These are phyloP conservation scores for Lithocarpus polystachyus DNA, from an alignment of 306 rosid genomes.

Conservation along the genomic window DNA sequence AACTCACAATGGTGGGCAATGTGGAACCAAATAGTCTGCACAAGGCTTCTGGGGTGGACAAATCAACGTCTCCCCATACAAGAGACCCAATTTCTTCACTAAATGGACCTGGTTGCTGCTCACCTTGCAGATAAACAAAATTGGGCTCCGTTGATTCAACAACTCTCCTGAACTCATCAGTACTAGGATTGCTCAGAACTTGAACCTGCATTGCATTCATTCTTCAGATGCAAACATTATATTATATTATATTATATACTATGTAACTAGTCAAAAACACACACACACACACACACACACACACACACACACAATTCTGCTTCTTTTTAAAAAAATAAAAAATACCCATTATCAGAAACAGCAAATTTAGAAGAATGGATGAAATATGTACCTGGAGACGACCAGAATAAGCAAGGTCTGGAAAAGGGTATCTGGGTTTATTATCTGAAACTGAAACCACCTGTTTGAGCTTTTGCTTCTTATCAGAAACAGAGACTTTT, in stretches of 20 bases:
- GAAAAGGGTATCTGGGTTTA: conserved; percentile 30
- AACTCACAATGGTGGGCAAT: conserved; percentile 46
- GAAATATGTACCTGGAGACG: conserved; percentile 34
- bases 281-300: too few species aligned
- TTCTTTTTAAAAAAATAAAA: not conserved
- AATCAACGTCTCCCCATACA: conserved; percentile 45
- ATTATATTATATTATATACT: too few species aligned
- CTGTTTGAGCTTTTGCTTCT: conserved; percentile 26
- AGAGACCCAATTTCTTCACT: conserved; percentile 42
- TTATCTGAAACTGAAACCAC: conserved; percentile 23
- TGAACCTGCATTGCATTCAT: conserved; percentile 34
- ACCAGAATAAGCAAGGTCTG: conserved; percentile 41
- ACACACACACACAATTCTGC: not conserved
- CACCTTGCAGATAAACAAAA: conserved; percentile 45
- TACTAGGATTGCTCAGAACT: conserved; percentile 35
- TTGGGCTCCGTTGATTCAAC: conserved; percentile 38
- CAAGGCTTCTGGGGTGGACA: conserved; percentile 42
- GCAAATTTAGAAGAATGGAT: not conserved
- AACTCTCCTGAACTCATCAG: conserved; percentile 34
- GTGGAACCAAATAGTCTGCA: conserved; percentile 42
- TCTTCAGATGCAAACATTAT: too few species aligned
- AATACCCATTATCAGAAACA: not conserved
- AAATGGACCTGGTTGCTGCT: conserved; percentile 23
- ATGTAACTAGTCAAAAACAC: too few species aligned
- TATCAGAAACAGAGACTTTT: not conserved